phyloP scores from a whole-genome alignment of 495 filamentous ascomycete species.

The Mytilinidion resinicola region DNA sequence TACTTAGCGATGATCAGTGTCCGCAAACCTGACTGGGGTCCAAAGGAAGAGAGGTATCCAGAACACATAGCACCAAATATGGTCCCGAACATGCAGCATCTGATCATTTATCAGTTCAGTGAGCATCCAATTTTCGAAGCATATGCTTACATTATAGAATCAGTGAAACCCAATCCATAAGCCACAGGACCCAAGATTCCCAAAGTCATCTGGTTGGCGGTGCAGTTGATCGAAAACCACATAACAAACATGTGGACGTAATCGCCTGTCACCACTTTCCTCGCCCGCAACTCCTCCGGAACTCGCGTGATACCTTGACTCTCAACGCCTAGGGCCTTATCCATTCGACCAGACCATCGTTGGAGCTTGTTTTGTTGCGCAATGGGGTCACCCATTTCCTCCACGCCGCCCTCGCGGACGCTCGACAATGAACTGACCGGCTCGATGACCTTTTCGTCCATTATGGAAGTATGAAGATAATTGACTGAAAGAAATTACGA shows the following conservation, averaged over 20 bases:
- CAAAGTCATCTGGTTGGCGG: conserved; percentile 19
- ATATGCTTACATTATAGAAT: conserved; percentile 9
- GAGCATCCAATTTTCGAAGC: neutral
- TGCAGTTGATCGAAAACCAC: conserved; percentile 21
- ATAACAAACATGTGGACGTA: conserved; percentile 17
- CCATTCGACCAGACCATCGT: conserved; percentile 11
- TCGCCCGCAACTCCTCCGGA: conserved; percentile 6
- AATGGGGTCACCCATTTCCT: conserved; percentile 9
- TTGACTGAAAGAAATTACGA: too few relatives aligned
- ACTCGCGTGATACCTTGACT: conserved; percentile 15
- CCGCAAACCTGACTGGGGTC: conserved; percentile 18
- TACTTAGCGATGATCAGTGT: conserved; percentile 23
- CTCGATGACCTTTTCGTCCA: neutral
- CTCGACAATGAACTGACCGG: neutral
- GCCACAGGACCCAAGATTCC: conserved; percentile 18
- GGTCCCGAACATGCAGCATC: conserved; percentile 11
- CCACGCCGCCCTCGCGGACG: conserved; percentile 4
- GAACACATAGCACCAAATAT: conserved; percentile 12
- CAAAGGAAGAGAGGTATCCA: conserved; percentile 24
- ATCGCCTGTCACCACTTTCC: conserved; percentile 3
- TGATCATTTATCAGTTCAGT: neutral
- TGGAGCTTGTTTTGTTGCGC: conserved; percentile 2
- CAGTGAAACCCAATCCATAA: conserved; percentile 15
- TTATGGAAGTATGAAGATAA: too few relatives aligned
- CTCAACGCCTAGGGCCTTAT: conserved; percentile 10